Conservation (phyloP, 164 flowering plant species). For the Stephania yunnanensis region DNA sequence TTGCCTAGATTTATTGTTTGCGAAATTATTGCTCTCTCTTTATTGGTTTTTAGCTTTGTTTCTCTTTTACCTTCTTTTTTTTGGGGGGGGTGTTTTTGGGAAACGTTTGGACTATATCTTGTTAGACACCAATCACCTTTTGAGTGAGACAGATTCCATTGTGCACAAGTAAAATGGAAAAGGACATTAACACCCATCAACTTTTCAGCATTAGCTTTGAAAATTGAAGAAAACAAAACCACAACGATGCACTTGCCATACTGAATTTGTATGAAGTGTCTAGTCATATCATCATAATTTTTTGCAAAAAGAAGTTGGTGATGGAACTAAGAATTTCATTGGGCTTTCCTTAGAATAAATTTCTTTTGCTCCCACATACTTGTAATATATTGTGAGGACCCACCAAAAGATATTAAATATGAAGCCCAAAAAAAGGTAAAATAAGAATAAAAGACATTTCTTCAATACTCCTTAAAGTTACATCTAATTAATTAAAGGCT, state of each 20-base stretch:
- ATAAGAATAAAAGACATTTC: no score
- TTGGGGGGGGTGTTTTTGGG: no score
- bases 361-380: background rate
- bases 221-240: background rate
- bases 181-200: background rate
- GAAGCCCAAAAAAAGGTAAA: background rate
- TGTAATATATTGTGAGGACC: background rate
- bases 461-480: no score
- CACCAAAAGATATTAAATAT: background rate
- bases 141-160: constrained; percentile 1
- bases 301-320: background rate
- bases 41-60: no score
- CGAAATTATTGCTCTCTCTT: no score
- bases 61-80: no score
- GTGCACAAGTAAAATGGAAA: background rate
- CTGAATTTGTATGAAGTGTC: background rate
- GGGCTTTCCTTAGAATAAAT: background rate
- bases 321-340: background rate
- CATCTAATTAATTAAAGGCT: no score
- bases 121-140: background rate
- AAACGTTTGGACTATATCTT: no score
- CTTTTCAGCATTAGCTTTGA: background rate
- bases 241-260: background rate
- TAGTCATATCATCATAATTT: background rate
- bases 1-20: no score